phyloP scores from a whole-genome alignment of 495 filamentous ascomycete genomes.

The Darksidea phi region DNA sequence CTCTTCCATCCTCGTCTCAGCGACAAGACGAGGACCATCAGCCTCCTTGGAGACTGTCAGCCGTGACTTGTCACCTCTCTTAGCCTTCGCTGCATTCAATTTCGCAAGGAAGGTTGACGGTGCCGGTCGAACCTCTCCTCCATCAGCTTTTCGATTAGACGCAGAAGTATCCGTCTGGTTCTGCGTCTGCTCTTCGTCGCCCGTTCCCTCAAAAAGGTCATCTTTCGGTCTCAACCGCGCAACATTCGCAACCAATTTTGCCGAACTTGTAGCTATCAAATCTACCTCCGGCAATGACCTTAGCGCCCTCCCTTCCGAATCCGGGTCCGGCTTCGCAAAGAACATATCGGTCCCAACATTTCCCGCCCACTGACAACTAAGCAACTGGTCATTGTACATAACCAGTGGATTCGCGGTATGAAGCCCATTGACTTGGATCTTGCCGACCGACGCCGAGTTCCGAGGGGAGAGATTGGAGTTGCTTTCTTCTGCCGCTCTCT shows the following conservation, averaged over 20 bases:
- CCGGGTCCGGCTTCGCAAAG: slow-evolving; percentile 52
- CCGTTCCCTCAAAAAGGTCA: background rate
- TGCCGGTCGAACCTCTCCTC: background rate
- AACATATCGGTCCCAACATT: slow-evolving; percentile 79
- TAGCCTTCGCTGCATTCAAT: slow-evolving; percentile 21
- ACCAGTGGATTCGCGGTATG: slow-evolving; percentile 70
- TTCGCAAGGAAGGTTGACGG: slow-evolving; percentile 9
- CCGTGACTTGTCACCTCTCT: slow-evolving; percentile 15
- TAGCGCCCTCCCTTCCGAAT: slow-evolving; percentile 30
- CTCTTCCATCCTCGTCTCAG: background rate
- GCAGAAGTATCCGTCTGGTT: background rate
- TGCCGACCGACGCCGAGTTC: slow-evolving; percentile 15
- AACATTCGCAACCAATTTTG: slow-evolving; percentile 45
- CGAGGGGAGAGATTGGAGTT: background rate
- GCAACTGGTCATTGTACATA: slow-evolving; percentile 70
- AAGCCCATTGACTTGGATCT: slow-evolving; percentile 78
- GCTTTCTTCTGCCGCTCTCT: background rate
- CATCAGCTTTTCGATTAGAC: background rate
- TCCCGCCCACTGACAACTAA: slow-evolving; percentile 72
- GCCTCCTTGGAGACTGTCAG: background rate
- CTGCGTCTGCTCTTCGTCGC: background rate
- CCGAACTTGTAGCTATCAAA: slow-evolving; percentile 44
- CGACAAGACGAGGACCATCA: background rate
- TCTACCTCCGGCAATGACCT: slow-evolving; percentile 41
- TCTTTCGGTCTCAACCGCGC: slow-evolving; percentile 35